Evolutionary conservation across 208 protist species (phyloP).

Genomic region (Wallacemonas rigidus): DNA sequence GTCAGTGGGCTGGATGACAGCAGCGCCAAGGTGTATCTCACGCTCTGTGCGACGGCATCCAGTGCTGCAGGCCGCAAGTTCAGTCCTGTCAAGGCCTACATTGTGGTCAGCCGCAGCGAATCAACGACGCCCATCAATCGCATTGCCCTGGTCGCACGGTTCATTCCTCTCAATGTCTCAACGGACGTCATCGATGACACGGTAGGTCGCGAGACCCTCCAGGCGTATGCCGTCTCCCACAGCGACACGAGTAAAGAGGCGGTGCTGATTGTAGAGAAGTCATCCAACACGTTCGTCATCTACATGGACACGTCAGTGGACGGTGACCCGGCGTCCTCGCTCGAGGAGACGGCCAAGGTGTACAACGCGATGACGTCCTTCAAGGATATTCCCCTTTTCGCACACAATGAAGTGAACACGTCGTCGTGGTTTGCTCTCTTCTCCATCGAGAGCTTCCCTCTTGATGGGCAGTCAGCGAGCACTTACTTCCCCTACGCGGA

Average conservation of each 20-base stretch:
- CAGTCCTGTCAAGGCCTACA: constrained; percentile 50
- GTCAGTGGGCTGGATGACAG: constrained; percentile 27
- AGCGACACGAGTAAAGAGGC: constrained; percentile 17
- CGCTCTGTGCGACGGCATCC: constrained; percentile 63
- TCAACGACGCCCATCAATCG: constrained; percentile 22
- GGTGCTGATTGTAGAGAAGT: constrained; percentile 34
- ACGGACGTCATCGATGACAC: constrained; percentile 30
- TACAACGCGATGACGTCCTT: constrained; percentile 17
- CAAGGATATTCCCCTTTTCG: constrained; percentile 31
- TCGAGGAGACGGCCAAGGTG: constrained; percentile 18
- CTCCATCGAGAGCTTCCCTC: constrained; percentile 42
- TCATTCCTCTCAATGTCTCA: constrained; percentile 38
- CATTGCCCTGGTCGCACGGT: constrained; percentile 41
- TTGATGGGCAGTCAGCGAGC: constrained; percentile 35
- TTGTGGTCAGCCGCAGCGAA: constrained; percentile 39
- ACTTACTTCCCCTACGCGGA: constrained; percentile 23
- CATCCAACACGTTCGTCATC: constrained; percentile 36
- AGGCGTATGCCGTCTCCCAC: constrained; percentile 15
- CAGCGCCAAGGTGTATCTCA: constrained; percentile 30
- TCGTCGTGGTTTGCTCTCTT: constrained; percentile 45
- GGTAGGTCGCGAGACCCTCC: constrained; percentile 20
- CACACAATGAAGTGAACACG: constrained; percentile 24
- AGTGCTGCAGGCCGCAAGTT: constrained; percentile 33
- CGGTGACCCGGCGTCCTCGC: not conserved
- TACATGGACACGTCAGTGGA: constrained; percentile 34